Conservation (phyloP, 2,329 filamentous ascomycete species). For the Geosmithia flava region DNA sequence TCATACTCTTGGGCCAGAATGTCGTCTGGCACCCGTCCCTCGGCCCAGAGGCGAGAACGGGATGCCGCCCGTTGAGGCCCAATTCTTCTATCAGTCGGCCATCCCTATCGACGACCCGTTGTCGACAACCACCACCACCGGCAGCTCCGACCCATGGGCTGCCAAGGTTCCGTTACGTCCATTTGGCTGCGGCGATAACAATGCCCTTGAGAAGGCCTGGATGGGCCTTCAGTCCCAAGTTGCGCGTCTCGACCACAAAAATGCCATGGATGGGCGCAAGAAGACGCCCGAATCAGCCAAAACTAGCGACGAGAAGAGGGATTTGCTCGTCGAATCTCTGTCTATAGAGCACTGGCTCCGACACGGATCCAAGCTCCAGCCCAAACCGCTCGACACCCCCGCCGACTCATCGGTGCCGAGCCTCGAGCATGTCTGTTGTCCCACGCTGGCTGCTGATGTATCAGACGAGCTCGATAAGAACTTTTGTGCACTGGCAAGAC, state of each 20-base stretch:
- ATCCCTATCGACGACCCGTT: constrained; percentile 81
- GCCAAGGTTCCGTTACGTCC: constrained; percentile 56
- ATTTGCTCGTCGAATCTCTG: constrained; percentile 27
- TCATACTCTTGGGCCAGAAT: constrained; percentile 50
- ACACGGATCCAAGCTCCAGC: constrained; percentile 25
- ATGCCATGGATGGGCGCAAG: constrained; percentile 9
- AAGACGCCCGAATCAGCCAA: constrained; percentile 14
- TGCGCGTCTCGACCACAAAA: constrained; percentile 33
- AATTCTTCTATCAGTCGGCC: constrained; percentile 77
- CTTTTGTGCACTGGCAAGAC: constrained; percentile 37
- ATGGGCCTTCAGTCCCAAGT: constrained; percentile 39
- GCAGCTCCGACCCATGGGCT: constrained; percentile 34
- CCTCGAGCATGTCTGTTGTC: constrained; percentile 31
- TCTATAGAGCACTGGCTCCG: constrained; percentile 32
- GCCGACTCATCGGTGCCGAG: constrained; percentile 16
- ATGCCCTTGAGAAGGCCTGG: constrained; percentile 71
- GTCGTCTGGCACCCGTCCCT: constrained; percentile 38
- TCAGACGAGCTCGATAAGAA: constrained; percentile 31
- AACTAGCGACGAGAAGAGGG: constrained; percentile 20
- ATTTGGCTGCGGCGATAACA: constrained; percentile 69
- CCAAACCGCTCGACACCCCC: constrained; percentile 15
- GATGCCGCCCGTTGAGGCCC: constrained; percentile 50
- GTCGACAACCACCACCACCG: constrained; percentile 46
- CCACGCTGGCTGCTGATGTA: constrained; percentile 31
- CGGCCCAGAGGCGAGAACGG: constrained; percentile 25